Percentiles rank a stretch among this genome's conserved stretches.
Evolutionary conservation across 768 basidiomycete genomes (phyloP).

Genomic region (Podaxis carcinomalis): DNA sequence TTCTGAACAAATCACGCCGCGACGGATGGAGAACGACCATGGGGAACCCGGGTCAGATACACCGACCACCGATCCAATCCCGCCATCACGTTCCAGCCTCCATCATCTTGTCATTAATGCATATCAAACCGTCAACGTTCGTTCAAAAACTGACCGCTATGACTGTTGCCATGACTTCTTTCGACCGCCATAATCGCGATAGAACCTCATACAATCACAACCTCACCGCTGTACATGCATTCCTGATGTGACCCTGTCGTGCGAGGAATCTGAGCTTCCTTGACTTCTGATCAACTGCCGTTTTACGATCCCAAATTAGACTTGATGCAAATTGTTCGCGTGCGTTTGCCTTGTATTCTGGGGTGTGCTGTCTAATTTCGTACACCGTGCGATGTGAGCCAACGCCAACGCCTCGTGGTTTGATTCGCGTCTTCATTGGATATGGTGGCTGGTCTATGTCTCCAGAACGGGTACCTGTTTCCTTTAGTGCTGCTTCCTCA

Average conservation of each 20-base stretch:
- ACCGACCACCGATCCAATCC: conserved; percentile 13
- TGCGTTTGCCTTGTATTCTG: background rate
- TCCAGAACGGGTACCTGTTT: background rate
- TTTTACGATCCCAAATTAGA: background rate
- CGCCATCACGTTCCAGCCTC: background rate
- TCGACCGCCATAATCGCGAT: background rate
- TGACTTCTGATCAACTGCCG: background rate
- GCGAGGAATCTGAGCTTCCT: background rate
- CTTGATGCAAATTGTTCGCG: background rate
- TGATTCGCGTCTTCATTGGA: background rate
- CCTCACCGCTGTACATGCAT: background rate
- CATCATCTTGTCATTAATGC: background rate
- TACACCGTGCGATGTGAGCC: background rate
- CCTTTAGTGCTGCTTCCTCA: background rate
- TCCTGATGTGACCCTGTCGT: background rate
- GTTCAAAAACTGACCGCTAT: background rate
- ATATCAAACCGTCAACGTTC: background rate
- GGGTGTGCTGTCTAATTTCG: background rate
- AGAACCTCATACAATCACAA: background rate
- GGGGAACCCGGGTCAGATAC: conserved; percentile 7
- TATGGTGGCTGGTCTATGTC: background rate
- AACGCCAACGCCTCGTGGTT: background rate
- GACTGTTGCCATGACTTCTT: background rate
- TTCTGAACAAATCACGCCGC: background rate
- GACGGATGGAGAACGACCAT: background rate